A percentile compares a stretch with the other conserved stretches of the same genome.
phyloP scores from a whole-genome alignment of 129 eudicot genomes.

The Silybum marianum region DNA sequence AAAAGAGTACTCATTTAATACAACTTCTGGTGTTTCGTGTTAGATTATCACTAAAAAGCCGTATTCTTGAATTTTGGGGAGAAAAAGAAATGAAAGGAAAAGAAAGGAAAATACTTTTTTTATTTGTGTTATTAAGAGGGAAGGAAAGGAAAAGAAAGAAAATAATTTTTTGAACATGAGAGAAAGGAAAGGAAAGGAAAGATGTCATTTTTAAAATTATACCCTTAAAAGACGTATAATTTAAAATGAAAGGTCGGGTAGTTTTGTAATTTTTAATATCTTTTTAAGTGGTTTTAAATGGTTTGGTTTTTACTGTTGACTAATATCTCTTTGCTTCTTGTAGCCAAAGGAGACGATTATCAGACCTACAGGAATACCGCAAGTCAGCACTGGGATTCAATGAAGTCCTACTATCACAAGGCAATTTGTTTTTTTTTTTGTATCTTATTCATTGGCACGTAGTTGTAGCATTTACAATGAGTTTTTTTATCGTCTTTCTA shows the following conservation, averaged over 20 bases:
- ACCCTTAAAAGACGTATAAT: too few species aligned
- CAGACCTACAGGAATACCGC: constrained; percentile 63
- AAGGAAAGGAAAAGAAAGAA: too few species aligned
- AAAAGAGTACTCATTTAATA: neutral
- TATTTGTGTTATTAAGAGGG: too few species aligned
- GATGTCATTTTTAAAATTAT: too few species aligned
- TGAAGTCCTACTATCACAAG: constrained; percentile 83
- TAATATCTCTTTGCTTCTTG: constrained; percentile 15
- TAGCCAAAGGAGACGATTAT: constrained; percentile 80
- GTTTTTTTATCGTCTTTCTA: neutral
- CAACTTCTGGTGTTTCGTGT: neutral
- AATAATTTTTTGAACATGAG: too few species aligned
- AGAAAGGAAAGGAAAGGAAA: too few species aligned
- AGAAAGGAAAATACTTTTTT: too few species aligned
- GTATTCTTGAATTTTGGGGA: too few species aligned
- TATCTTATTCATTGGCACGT: neutral
- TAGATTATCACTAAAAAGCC: neutral
- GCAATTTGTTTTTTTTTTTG: constrained; percentile 22
- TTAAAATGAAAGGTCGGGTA: too few species aligned
- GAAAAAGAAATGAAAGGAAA: too few species aligned
- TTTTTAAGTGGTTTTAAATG: neutral
- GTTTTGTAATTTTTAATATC: too few species aligned
- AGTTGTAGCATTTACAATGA: neutral
- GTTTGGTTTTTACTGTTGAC: constrained; percentile 4
- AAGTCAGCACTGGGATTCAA: constrained; percentile 76